A percentile compares a stretch with the other conserved stretches of the same genome.
phyloP scores from a whole-genome alignment of 2,329 filamentous ascomycete species.

The Akanthomyces uredinophilus region DNA sequence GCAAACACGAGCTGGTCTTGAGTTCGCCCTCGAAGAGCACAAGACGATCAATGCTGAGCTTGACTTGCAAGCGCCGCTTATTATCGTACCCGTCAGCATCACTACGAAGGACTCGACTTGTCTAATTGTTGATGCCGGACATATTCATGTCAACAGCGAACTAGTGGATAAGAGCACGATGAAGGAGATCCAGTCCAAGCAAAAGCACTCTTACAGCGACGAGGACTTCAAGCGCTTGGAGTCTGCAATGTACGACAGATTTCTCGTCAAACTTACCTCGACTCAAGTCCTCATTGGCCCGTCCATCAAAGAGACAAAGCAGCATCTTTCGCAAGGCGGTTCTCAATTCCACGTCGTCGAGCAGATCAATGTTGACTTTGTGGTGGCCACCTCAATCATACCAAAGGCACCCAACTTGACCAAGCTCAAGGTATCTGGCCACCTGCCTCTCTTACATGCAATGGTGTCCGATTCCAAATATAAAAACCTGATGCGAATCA shows the following conservation, averaged over 20 bases:
- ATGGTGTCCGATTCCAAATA: slow-evolving; percentile 94
- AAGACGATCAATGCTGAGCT: slow-evolving; percentile 96
- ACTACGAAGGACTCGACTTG: slow-evolving; percentile 76
- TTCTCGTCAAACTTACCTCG: slow-evolving; percentile 84
- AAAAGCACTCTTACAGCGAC: slow-evolving; percentile 79
- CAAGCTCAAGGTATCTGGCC: slow-evolving; percentile 84
- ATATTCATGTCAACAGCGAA: slow-evolving; percentile 90
- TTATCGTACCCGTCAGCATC: slow-evolving; percentile 94
- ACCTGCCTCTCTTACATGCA: slow-evolving; percentile 86
- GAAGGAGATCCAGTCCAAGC: slow-evolving; percentile 84
- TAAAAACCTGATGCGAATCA: slow-evolving; percentile 91
- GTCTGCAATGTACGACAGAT: slow-evolving; percentile 96
- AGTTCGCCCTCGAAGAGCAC: slow-evolving; percentile 95
- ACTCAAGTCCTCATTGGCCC: slow-evolving; percentile 95
- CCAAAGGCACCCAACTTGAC: slow-evolving; percentile 91
- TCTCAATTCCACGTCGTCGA: slow-evolving; percentile 87
- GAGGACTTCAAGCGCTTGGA: slow-evolving; percentile 85
- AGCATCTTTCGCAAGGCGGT: slow-evolving; percentile 66
- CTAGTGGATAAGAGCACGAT: slow-evolving; percentile 88
- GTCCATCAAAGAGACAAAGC: slow-evolving; percentile 83
- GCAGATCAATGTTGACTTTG: slow-evolving; percentile 94
- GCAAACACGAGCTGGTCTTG: slow-evolving; percentile 89
- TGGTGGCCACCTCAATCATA: slow-evolving; percentile 94
- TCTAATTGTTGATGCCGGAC: slow-evolving; percentile 91
- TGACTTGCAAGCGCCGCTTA: slow-evolving; percentile 89